These are phyloP conservation scores for Plicaturopsis crispa DNA, from an alignment of 768 basidiomycete species.

Conservation along the genomic window DNA sequence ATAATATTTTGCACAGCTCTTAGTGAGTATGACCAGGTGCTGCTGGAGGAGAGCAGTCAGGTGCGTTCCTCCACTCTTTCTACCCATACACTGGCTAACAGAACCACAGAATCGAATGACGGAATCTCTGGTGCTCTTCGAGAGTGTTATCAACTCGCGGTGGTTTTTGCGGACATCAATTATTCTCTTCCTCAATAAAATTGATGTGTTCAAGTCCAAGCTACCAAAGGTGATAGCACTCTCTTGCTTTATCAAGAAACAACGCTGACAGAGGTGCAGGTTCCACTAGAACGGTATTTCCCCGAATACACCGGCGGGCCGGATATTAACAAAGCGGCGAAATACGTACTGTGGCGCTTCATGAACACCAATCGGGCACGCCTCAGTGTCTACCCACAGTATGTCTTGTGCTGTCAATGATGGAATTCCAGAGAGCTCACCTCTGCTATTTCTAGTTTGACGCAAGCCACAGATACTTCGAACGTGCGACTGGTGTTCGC, in stretches of 20 bases:
- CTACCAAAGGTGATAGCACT: conserved; percentile 37
- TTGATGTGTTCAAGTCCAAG: conserved; percentile 72
- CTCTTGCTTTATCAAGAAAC: neutral
- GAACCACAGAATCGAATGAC: conserved; percentile 59
- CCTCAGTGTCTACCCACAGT: conserved; percentile 90
- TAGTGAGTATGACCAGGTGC: conserved; percentile 70
- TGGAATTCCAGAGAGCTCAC: neutral
- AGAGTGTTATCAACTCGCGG: conserved; percentile 71
- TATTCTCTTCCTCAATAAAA: conserved; percentile 66
- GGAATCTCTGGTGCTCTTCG: conserved; percentile 69
- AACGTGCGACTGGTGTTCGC: conserved; percentile 81
- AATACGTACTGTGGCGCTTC: conserved; percentile 92
- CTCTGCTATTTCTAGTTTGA: conserved; percentile 41
- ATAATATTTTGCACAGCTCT: conserved; percentile 70
- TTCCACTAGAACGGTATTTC: conserved; percentile 73
- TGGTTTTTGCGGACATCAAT: conserved; percentile 67
- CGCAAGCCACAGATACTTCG: conserved; percentile 83
- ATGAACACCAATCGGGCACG: conserved; percentile 85
- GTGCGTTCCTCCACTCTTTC: conserved; percentile 24
- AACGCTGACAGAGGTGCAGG: conserved; percentile 26
- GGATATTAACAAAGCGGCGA: conserved; percentile 91
- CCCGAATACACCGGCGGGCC: conserved; percentile 84
- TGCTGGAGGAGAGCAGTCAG: conserved; percentile 61
- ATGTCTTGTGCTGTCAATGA: conserved; percentile 18
- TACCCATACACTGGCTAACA: neutral